Evolutionary conservation across 2,329 filamentous ascomycete species (phyloP).

Genomic region (Alternaria sp.): DNA sequence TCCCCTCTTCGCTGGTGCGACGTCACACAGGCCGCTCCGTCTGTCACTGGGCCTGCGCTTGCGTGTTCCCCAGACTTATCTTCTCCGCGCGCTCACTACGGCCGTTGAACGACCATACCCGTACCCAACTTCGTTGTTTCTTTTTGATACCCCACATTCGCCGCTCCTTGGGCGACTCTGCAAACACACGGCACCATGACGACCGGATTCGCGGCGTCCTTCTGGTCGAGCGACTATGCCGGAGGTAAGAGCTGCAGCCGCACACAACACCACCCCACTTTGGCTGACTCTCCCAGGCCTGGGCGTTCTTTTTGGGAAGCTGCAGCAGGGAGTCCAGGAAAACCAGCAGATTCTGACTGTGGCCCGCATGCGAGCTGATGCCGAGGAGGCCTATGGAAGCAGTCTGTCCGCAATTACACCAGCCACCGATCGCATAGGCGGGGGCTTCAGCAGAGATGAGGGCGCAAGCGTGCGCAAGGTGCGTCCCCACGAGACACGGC

Average conservation of each 20-base stretch:
- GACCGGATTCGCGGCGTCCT: conserved; percentile 84
- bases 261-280: conserved; percentile 10
- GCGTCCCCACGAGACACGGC: conserved; percentile 31
- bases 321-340: conserved; percentile 94
- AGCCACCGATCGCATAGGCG: conserved; percentile 79
- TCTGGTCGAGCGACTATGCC: conserved; percentile 98
- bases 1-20: conserved; percentile 16
- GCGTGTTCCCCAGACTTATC: conserved; percentile 37
- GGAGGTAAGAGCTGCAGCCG: conserved; percentile 72
- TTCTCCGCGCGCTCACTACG: conserved; percentile 40
- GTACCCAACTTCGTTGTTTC: conserved; percentile 12
- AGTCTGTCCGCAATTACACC: conserved; percentile 83
- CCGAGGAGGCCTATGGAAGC: conserved; percentile 87
- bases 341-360: conserved; percentile 93
- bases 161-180: conserved; percentile 23
- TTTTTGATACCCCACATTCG: conserved; percentile 19
- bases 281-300: conserved; percentile 64
- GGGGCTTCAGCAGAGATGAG: conserved; percentile 89
- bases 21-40: conserved; percentile 10
- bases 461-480: conserved; percentile 96
- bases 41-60: conserved; percentile 23
- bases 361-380: conserved; percentile 92
- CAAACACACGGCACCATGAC: conserved; percentile 37
- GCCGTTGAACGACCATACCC: conserved; percentile 16
- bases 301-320: conserved; percentile 92